Evolutionary conservation across 2,329 filamentous ascomycete genomes (phyloP), one percentile per base, ranked within the genome.

Genomic region (Ramichloridium luteum): DNA sequence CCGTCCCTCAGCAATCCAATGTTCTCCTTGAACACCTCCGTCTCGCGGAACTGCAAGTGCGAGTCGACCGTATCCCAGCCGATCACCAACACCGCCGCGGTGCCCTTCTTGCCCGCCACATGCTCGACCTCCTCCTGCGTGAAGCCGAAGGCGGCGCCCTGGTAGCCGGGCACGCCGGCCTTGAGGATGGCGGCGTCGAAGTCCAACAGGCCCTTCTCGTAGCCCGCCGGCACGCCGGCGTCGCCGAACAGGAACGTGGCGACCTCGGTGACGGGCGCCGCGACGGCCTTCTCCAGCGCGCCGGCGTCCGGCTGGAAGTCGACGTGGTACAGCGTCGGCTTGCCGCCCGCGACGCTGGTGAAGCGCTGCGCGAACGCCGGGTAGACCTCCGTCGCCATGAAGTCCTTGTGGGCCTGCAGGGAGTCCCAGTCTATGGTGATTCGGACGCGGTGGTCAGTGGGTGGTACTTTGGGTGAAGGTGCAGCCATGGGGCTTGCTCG

Each of bases 1-100:
- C 54, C 61, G 31, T 59, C 55, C 36, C 60, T 57, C 40, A 72
- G 36, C 16, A 56, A 47, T 29, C 36, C 35, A 36, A 67, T 59
- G 11, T 56, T 51, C 13, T 55, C 48, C 18, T 44, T 48, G 46
- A 71, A 72, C 15, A 49, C 54, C 38, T 59, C 50, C 16, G 61
- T 62, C 40, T 64, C 52, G 32, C 59, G 53, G 17, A 59, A 67
- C 29, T 49, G 49, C 56, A 60, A 52, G 48, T 73, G 70, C 28
- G 53, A 55, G 20, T 68, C 62, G 13, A 65, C 54, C 42, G 55
- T 65, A 30, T 61, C 51, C 70, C 70, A 74, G 4, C 68, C 69
- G 32, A 69, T 51, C 12, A 57, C 54, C n/a, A 59, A 36, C 3
- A 64, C 43, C 42, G 60, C 59, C 34, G 60, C 48, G 33, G 58